Evolutionary conservation across 768 basidiomycete species (phyloP).

Genomic region (Tephrocybe sp.): DNA sequence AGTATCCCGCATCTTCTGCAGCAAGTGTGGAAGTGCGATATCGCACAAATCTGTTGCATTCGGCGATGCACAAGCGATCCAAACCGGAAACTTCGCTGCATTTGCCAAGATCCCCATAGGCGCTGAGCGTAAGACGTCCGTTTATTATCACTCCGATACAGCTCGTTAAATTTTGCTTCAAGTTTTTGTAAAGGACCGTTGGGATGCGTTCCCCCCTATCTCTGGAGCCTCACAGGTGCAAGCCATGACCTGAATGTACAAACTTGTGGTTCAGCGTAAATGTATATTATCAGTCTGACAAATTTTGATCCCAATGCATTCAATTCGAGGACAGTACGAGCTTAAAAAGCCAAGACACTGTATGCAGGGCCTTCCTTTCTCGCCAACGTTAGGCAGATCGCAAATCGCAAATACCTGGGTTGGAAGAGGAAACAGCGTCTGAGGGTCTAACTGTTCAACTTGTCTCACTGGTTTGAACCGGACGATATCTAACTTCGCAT

Average conservation of each 20-base stretch:
- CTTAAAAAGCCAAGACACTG: no score
- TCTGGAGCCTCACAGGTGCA: constrained; percentile 25
- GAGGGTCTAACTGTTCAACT: no score
- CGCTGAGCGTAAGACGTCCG: constrained; percentile 28
- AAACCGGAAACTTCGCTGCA: constrained; percentile 36
- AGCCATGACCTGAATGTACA: constrained; percentile 15
- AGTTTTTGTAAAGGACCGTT: constrained; percentile 39
- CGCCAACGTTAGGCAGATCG: no score
- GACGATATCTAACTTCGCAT: no score
- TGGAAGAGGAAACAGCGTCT: no score
- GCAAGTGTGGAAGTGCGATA: constrained; percentile 36
- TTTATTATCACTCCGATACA: background rate
- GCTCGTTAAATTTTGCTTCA: background rate
- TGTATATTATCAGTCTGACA: background rate
- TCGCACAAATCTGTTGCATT: constrained; percentile 33
- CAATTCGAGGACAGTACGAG: no score
- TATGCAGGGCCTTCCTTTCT: no score
- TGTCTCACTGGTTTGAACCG: no score
- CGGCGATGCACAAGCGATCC: constrained; percentile 35
- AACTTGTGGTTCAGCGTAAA: background rate
- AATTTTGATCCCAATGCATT: no score
- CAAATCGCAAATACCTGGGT: no score
- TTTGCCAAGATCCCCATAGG: constrained; percentile 29
- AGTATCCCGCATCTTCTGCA: constrained; percentile 38
- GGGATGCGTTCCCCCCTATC: constrained; percentile 24